Evolutionary conservation across 805 yeast genomes (phyloP).

Genomic region (Saccharomyces cerevisiae): DNA sequence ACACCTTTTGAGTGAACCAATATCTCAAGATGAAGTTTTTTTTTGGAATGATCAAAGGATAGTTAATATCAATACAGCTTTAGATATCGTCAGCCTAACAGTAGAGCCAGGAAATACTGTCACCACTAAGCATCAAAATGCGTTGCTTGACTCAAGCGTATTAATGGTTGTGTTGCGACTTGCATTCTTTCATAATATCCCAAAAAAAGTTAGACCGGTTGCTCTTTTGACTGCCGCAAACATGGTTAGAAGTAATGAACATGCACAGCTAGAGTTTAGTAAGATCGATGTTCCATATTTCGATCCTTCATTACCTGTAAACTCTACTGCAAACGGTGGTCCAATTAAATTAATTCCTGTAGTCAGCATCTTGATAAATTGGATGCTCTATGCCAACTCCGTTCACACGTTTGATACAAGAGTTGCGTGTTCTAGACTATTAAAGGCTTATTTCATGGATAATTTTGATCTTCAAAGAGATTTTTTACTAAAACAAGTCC

Average conservation of each 20-base stretch:
- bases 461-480: conserved; percentile 53
- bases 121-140: conserved; percentile 51
- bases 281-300: conserved; percentile 87
- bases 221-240: conserved; percentile 74
- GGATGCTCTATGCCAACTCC: conserved; percentile 75
- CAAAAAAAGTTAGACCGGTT: conserved; percentile 54
- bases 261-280: conserved; percentile 62
- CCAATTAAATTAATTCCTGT: conserved; percentile 50
- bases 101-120: conserved; percentile 66
- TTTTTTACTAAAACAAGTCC: conserved; percentile 62
- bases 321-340: conserved; percentile 6
- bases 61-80: conserved; percentile 53
- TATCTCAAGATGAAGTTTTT: conserved; percentile 38
- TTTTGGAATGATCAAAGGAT: conserved; percentile 74
- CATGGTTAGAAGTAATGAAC: conserved; percentile 56
- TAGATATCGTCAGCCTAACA: conserved; percentile 67
- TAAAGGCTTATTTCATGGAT: conserved; percentile 59
- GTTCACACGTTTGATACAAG: conserved; percentile 80
- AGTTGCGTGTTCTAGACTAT: conserved; percentile 56
- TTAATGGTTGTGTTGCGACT: conserved; percentile 59
- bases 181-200: conserved; percentile 59
- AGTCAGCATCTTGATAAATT: conserved; percentile 62
- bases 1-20: conserved; percentile 53
- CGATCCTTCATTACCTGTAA: conserved; percentile 56
- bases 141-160: conserved; percentile 51